Percentiles rank a stretch among this genome's conserved stretches.
Conservation (phyloP, 345 rosid genomes). For the Brassica nigra region DNA sequence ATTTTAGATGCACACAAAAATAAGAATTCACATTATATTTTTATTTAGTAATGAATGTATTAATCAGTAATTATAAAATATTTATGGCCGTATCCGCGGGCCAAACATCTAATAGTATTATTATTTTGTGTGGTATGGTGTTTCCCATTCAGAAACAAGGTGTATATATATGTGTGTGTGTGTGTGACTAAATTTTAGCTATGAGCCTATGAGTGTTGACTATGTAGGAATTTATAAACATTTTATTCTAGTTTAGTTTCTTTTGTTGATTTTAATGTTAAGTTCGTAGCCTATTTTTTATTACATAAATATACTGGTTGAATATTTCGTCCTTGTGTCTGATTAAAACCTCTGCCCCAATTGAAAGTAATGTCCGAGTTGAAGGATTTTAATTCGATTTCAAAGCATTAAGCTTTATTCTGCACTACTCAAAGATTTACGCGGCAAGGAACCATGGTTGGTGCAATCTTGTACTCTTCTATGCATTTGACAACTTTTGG, state of each 20-base stretch:
- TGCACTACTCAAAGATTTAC: constrained; percentile 10
- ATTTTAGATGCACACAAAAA: too few relatives aligned
- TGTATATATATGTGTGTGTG: too few relatives aligned
- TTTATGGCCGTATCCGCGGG: too few relatives aligned
- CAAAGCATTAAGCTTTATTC: not conserved
- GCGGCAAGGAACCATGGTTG: constrained; percentile 34
- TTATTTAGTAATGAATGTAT: too few relatives aligned
- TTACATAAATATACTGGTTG: not conserved
- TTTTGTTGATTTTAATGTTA: not conserved
- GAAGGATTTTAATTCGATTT: not conserved
- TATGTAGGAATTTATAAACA: not conserved
- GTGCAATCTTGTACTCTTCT: constrained; percentile 15
- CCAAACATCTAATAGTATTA: too few relatives aligned
- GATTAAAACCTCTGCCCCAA: not conserved
- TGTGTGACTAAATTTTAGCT: not conserved
- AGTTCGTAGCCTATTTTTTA: not conserved
- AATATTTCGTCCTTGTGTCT: not conserved
- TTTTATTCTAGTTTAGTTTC: not conserved
- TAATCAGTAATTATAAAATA: too few relatives aligned
- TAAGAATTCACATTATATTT: too few relatives aligned
- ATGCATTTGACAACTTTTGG: constrained; percentile 20
- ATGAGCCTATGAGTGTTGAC: not conserved
- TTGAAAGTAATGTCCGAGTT: not conserved
- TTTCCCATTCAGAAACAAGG: not conserved
- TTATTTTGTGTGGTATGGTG: too few relatives aligned